Base-by-base conservation (phyloP, 805 yeast genomes). In the Yarrowia sp. region DNA sequence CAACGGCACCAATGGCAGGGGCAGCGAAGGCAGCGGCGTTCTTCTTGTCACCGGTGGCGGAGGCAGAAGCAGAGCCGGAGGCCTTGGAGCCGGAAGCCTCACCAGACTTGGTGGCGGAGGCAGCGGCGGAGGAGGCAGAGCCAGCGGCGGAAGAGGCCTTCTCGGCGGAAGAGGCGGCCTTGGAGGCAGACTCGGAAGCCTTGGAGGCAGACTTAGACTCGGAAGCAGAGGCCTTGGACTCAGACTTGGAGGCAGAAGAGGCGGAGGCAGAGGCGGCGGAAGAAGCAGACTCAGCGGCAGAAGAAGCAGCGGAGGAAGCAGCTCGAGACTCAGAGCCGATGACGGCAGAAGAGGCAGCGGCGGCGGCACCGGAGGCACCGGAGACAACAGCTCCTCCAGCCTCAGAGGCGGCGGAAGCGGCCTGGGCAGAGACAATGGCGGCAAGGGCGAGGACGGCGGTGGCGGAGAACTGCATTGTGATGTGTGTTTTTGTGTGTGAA, bases 281-380 rank as follows among this genome's bases (percentile, higher is more conserved):
- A 32, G 66, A 43, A 2, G 42, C 58, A 41, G 66, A 36, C 13
- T 14, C 44, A 32, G 53, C 32, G 39, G 47, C 51, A 31, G 53
- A 51, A 31, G 66, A 45, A 48, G 65, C 42, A 8, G 64, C 48
- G 9, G 65, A 57, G 58, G 66, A 50, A 8, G 65, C 60, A 18
- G 43, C 68, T 13, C 13, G 22, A 13, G 45, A 66, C 15, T 8
- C 38, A 31, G 61, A 66, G 47, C 60, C 64, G 36, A 65, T 14
- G 11, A 48, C 64, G 18, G 62, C 67, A 14, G 57, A 35, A 33
- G 63, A 65, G 53, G 64, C 51, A 11, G 42, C 51, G 35, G 42
- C 65, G 31, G 65, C 62, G 33, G 65, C 66, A 36, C 42, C 65
- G 18, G 68, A 41, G 35, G 66, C 67, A 15, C 61, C 67, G 17